Evolutionary conservation across 345 rosid species (phyloP), one percentile per base, ranked within the genome.

Genomic region (Schrenkiella parvula): DNA sequence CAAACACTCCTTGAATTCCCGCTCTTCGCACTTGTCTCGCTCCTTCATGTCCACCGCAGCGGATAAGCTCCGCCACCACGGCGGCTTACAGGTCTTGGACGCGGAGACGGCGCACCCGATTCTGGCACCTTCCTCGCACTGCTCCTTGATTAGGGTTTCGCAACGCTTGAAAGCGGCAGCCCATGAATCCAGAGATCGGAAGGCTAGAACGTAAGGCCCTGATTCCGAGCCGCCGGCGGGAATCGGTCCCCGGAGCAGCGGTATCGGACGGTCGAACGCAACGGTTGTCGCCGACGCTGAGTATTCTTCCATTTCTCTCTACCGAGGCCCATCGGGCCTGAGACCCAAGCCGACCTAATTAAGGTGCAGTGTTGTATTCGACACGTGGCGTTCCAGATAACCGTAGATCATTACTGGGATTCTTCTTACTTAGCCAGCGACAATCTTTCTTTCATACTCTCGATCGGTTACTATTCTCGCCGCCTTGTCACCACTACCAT

Each of bases 41-140:
- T 84, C 93, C 73, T 74, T 85, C 75, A 83, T 76, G 50, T 85
- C 58, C 84, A 18, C 61, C 47, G 26, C 82, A 14, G 14, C 83
- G 18, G 66, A 34, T 3, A 82, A 72, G 50, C 63, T 51, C 22
- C 74, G 78, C 98, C 98, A 93, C 97, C 96, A 91, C 0, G 91
- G 84, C 6, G 87, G 88, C 75, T 84, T 84, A 70, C 99, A 95
- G 65, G 75, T 88, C 26, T 81, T 79, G 21, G 96, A 87, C 0
- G 96, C 96, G 14, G 74, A 55, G 65, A 93, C 78, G 48, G 98
- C 90, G 83, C 98, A 95, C 13, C 97, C 93, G 4, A 95, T 83
- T 74, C 87, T 78, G 10, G 96, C 87, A 0, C 95, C 96, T 32
- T 79, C 88, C 79, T 88, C 87, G 80, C 98, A 95, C 61, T 95